Evolutionary conservation across 2,329 filamentous ascomycete genomes (phyloP).

Genomic region (Epicoccum nigrum): DNA sequence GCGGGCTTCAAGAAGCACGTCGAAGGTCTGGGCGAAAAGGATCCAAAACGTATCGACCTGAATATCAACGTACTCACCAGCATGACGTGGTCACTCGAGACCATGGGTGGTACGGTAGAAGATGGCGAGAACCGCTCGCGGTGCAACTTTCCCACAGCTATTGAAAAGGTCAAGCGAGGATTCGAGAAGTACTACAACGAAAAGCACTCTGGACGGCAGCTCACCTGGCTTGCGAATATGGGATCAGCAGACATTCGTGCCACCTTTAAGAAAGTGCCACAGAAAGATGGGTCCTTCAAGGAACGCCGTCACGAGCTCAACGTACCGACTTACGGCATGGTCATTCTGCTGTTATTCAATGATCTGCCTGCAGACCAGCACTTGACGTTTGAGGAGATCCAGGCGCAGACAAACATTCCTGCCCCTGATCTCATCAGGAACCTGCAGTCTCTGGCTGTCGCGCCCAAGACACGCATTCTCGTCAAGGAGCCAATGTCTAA

Average conservation of each 20-base stretch:
- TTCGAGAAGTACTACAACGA: conserved; percentile 89
- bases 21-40: conserved; percentile 61
- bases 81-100: conserved; percentile 93
- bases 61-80: conserved; percentile 85
- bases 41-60: conserved; percentile 74
- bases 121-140: conserved; percentile 55
- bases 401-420: conserved; percentile 80
- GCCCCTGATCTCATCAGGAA: conserved; percentile 74
- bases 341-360: conserved; percentile 90
- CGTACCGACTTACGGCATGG: conserved; percentile 90
- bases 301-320: conserved; percentile 86
- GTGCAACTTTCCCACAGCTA: conserved; percentile 76
- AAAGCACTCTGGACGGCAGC: conserved; percentile 83
- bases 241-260: conserved; percentile 88
- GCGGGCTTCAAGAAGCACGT: conserved; percentile 75
- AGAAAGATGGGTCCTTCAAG: conserved; percentile 69
- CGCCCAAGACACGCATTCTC: conserved; percentile 81
- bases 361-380: conserved; percentile 62
- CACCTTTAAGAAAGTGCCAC: conserved; percentile 72
- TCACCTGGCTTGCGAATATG: conserved; percentile 80
- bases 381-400: conserved; percentile 76
- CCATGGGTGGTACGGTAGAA: conserved; percentile 68
- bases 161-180: conserved; percentile 77
- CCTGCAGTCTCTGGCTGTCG: conserved; percentile 80
- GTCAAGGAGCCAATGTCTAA: conserved; percentile 81